Conservation (phyloP, 164 flowering plant species). For the Berberis thunbergii region DNA sequence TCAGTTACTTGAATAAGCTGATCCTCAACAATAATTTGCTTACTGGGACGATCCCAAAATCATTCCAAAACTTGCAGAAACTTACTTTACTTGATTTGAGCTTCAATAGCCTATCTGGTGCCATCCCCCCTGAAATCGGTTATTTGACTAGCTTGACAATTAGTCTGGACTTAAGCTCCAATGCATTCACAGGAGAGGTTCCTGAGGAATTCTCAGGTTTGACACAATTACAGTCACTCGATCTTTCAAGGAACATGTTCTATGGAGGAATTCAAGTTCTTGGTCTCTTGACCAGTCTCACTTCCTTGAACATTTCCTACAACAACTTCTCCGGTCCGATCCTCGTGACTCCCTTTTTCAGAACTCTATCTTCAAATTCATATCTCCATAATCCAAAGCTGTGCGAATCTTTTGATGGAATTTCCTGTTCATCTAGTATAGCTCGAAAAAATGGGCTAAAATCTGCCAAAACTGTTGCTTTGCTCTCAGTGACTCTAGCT, state of each 20-base stretch:
- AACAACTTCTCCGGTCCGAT: slow-evolving; percentile 93
- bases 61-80: slow-evolving; percentile 56
- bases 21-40: slow-evolving; percentile 75
- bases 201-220: slow-evolving; percentile 63
- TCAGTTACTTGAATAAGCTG: slow-evolving; percentile 87
- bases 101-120: slow-evolving; percentile 65
- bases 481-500: slow-evolving; percentile 48
- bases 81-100: slow-evolving; percentile 86
- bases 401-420: slow-evolving; percentile 70
- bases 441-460: slow-evolving; percentile 30
- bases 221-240: slow-evolving; percentile 79
- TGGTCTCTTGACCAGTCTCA: slow-evolving; percentile 62
- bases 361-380: slow-evolving; percentile 49
- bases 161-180: slow-evolving; percentile 73
- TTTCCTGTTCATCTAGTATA: slow-evolving; percentile 52
- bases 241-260: slow-evolving; percentile 68
- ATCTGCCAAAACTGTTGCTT: slow-evolving; percentile 54
- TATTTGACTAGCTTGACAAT: slow-evolving; percentile 73
- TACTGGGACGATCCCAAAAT: slow-evolving; percentile 58
- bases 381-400: slow-evolving; percentile 52
- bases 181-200: slow-evolving; percentile 60
- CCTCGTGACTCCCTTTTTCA: slow-evolving; percentile 78
- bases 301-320: slow-evolving; percentile 72
- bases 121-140: slow-evolving; percentile 77
- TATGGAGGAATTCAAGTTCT: slow-evolving; percentile 55